A percentile compares a stretch with the other conserved stretches of the same genome.
phyloP scores from a whole-genome alignment of 2,329 filamentous ascomycete species.

The Beauveria medogensis region DNA sequence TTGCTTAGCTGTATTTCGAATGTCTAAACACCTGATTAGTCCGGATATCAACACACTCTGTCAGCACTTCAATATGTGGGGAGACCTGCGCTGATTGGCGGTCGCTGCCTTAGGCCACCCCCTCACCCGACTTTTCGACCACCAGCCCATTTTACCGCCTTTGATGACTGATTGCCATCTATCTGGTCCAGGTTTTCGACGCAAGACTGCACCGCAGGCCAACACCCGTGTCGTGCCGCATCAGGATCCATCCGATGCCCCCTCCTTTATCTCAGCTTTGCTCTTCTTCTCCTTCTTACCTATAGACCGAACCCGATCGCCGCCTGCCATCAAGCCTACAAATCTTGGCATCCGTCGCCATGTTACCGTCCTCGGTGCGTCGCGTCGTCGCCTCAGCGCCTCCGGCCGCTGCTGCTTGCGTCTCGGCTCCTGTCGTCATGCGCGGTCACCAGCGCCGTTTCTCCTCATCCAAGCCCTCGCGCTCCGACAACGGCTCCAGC shows the following conservation, averaged over 20 bases:
- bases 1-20: too few species aligned
- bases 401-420: constrained; percentile 32
- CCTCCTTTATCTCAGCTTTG: background rate
- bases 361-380: constrained; percentile 50
- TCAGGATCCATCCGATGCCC: constrained; percentile 9
- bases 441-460: constrained; percentile 44
- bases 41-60: too few species aligned
- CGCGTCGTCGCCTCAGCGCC: constrained; percentile 42
- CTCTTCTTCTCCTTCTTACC: constrained; percentile 4
- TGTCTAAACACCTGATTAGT: too few species aligned
- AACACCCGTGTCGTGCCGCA: constrained; percentile 5
- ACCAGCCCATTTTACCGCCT: constrained; percentile 9
- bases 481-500: constrained; percentile 48
- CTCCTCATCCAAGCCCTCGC: constrained; percentile 56
- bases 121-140: constrained; percentile 9
- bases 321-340: constrained; percentile 12
- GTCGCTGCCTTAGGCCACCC: constrained; percentile 12
- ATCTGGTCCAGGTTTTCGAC: constrained; percentile 4
- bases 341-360: constrained; percentile 22
- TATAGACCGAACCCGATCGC: background rate
- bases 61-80: too few species aligned
- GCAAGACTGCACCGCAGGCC: background rate
- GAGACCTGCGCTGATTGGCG: too few species aligned
- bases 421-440: constrained; percentile 27
- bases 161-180: background rate